These are phyloP conservation scores for Colletotrichum shisoi DNA, from an alignment of 2,329 filamentous ascomycete species.

Conservation along the genomic window DNA sequence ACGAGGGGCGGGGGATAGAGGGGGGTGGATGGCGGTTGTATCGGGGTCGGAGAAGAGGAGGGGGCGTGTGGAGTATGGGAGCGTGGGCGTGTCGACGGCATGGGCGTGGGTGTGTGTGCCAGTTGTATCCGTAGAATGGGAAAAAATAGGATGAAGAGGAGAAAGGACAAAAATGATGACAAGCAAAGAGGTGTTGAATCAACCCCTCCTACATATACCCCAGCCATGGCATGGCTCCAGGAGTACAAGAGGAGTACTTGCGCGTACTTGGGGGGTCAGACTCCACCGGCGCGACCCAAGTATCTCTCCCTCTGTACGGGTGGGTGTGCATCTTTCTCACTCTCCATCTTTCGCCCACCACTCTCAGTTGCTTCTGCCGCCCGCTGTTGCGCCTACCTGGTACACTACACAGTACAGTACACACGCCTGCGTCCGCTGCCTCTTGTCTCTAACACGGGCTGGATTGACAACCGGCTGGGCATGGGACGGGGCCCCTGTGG, in stretches of 20 bases:
- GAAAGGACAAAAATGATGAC: slow-evolving; percentile 7
- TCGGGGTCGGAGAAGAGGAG: slow-evolving; percentile 24
- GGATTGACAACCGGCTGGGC: slow-evolving; percentile 24
- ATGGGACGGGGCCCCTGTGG: slow-evolving; percentile 20
- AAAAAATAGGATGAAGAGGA: neutral
- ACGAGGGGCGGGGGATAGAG: slow-evolving; percentile 13
- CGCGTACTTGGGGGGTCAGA: slow-evolving; percentile 32
- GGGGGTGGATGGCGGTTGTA: slow-evolving; percentile 38
- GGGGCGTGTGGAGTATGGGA: slow-evolving; percentile 5
- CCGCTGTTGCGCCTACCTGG: slow-evolving; percentile 12
- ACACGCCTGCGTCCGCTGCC: slow-evolving; percentile 25
- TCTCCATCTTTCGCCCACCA: slow-evolving; percentile 1
- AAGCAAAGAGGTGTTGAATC: slow-evolving; percentile 35
- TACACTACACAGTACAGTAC: neutral
- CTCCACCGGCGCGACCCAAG: slow-evolving; percentile 26
- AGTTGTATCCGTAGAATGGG: slow-evolving; percentile 29
- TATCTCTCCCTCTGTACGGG: slow-evolving; percentile 17
- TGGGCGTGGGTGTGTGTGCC: slow-evolving; percentile 17
- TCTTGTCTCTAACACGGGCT: slow-evolving; percentile 35
- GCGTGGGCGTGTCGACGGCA: slow-evolving; percentile 16
- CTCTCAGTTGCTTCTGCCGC: slow-evolving; percentile 31
- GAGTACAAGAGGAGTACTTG: slow-evolving; percentile 33
- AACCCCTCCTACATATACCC: slow-evolving; percentile 23
- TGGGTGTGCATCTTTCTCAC: neutral
- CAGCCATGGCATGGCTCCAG: slow-evolving; percentile 19